Evolutionary conservation across 1,139 yeast genomes (phyloP), one percentile per base, ranked within the genome.

Genomic region (Sugiyamaella japonica): DNA sequence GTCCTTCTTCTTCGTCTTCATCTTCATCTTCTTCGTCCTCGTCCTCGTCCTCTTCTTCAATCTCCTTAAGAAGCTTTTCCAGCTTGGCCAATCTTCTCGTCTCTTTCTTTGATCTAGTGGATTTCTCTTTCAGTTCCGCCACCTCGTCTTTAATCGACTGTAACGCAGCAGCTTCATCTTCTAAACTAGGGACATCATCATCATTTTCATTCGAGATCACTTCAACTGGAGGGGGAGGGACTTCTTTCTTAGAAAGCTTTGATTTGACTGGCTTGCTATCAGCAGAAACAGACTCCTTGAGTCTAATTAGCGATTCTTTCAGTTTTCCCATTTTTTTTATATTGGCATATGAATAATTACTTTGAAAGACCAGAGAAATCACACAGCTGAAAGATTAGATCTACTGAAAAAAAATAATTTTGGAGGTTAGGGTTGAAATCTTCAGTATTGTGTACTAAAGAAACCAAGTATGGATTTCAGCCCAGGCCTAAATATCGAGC

Each of bases 1-100:
- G 47, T 17, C 66, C 72, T 17, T 69, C 73, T 41, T 71, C 74
- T 2, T 50, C 56, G 7, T 52, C 61, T 31, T 66, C 72, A 20
- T 69, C 73, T 41, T 71, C 74, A 2, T 50, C 56, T 10, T 52
- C 61, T 31, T 53, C 63, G 9, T 53, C 61, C 28, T 57, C 63
- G 5, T 55, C 62, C 8, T 56, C 62, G n/a, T 48, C 54, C 6
- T 57, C 65, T 8, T 54, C 63, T 8, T 47, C 61, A 29, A 20
- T 34, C 37, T 47, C 52, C 12, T 48, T 46, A 12, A 48, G 34
- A 23, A 40, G 20, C 29, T 43, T 31, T 12, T 56, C 58, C 32
- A 56, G 56, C 47, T 56, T 43, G 25, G 52, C 56, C 32, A 59
- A 31, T 54, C 64, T 57, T 56, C 67, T 54, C 43, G 58, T 61